Evolutionary conservation across 371 early-diverging fungal genomes (phyloP).

Genomic region (Mortierella sp.): DNA sequence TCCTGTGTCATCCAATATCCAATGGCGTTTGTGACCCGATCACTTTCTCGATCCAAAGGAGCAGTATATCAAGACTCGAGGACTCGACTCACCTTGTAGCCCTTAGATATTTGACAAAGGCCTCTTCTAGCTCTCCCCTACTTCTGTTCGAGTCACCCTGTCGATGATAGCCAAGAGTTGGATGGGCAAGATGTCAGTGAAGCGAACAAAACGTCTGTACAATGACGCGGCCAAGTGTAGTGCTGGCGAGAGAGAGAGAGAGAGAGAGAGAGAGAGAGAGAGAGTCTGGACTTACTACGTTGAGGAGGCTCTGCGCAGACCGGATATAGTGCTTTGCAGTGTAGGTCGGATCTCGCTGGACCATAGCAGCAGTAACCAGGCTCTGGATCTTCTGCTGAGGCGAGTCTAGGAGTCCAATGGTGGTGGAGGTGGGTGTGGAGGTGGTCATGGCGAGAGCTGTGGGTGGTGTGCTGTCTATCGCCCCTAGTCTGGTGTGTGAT

Average conservation of each 20-base stretch:
- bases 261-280: too few species aligned
- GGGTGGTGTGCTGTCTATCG: too few species aligned
- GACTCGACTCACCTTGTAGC: constrained; percentile 58
- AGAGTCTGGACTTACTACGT: constrained; percentile 18
- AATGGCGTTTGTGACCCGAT: neutral
- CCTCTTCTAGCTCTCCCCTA: constrained; percentile 56
- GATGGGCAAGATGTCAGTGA: too few species aligned
- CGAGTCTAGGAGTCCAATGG: constrained; percentile 51
- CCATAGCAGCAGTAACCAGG: constrained; percentile 15
- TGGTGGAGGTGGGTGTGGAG: constrained; percentile 18
- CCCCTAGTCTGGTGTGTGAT: too few species aligned
- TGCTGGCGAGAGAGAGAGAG: neutral
- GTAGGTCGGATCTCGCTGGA: constrained; percentile 30
- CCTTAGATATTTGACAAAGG: constrained; percentile 60
- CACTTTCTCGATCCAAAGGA: too few species aligned
- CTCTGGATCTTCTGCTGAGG: constrained; percentile 44
- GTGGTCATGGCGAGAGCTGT: constrained; percentile 35
- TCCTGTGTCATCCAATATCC: too few species aligned
- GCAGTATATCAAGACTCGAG: neutral
- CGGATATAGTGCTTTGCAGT: constrained; percentile 33
- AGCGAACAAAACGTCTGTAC: too few species aligned
- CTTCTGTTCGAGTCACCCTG: constrained; percentile 54
- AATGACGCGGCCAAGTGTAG: neutral
- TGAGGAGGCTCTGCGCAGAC: constrained; percentile 35
- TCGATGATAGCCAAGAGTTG: too few species aligned